These are phyloP conservation scores for Diaporthe citrichinensis DNA, from an alignment of 2,329 filamentous ascomycete genomes.

Conservation along the genomic window DNA sequence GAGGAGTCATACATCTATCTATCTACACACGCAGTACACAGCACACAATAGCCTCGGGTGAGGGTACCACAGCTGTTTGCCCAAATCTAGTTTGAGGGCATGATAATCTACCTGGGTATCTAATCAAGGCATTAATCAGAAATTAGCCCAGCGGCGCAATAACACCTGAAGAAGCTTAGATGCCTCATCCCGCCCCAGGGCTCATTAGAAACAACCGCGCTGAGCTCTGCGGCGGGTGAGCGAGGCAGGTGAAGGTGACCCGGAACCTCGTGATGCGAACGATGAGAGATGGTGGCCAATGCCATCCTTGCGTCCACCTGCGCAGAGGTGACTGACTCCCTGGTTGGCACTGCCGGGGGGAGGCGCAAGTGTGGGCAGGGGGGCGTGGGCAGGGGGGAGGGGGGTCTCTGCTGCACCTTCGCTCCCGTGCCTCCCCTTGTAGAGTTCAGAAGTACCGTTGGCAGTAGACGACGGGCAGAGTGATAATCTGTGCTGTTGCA, in stretches of 20 bases:
- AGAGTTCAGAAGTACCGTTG: not conserved
- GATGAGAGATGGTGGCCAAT: conserved; percentile 24
- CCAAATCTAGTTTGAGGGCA: not conserved
- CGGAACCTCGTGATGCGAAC: conserved; percentile 16
- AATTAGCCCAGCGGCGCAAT: not conserved
- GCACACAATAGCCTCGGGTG: conserved; percentile 2
- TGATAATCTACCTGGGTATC: not conserved
- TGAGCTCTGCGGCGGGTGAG: conserved; percentile 22
- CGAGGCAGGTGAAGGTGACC: conserved; percentile 15
- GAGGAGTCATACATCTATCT: conserved; percentile 19
- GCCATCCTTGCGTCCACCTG: conserved; percentile 31
- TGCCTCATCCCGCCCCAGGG: not conserved
- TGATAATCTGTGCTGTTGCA: conserved; percentile 5
- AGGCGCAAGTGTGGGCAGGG: not conserved
- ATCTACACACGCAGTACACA: not conserved
- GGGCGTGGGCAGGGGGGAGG: not conserved
- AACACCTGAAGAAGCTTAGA: conserved; percentile 20
- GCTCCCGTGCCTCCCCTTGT: conserved; percentile 4
- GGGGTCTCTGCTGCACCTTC: conserved; percentile 9
- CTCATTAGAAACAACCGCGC: not conserved
- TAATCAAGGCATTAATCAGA: conserved; percentile 16
- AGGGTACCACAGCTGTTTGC: not conserved
- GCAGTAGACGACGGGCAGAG: not conserved
- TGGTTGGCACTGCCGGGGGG: conserved; percentile 1
- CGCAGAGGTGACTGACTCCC: conserved; percentile 13